Evolutionary conservation across 768 basidiomycete genomes (phyloP).

Genomic region (Amanita pallidorosea): DNA sequence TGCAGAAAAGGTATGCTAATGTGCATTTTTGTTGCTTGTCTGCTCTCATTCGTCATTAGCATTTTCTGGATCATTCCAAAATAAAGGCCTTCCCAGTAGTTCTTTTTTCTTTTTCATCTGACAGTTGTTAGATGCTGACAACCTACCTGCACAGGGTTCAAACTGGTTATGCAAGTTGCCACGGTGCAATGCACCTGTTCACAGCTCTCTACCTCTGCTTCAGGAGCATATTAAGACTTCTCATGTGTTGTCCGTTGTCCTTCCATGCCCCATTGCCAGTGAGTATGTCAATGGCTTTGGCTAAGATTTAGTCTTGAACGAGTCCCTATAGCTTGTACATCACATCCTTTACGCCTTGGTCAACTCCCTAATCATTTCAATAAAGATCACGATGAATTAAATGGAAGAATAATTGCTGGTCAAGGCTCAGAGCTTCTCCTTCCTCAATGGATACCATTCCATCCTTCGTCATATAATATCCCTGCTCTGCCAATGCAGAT

Average conservation of each 20-base stretch:
- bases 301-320: not conserved
- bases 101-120: too few relatives aligned
- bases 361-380: conserved; percentile 2
- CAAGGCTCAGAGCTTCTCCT: not conserved
- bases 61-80: not conserved
- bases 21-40: not conserved
- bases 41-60: not conserved
- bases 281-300: not conserved
- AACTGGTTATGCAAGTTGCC: conserved; percentile 3
- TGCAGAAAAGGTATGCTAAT: not conserved
- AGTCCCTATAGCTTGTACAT: not conserved
- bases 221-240: not conserved
- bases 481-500: not conserved
- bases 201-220: not conserved
- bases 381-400: not conserved
- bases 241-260: not conserved
- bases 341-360: not conserved
- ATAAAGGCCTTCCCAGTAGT: not conserved
- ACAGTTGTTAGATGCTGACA: not conserved
- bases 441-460: conserved; percentile 1
- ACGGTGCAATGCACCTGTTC: conserved; percentile 2
- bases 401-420: not conserved
- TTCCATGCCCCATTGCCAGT: conserved; percentile 3
- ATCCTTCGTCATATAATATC: not conserved
- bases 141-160: not conserved